A percentile compares a stretch with the other conserved stretches of the same genome.
Conservation (phyloP, 768 basidiomycete species). For the Boletales sp. region DNA sequence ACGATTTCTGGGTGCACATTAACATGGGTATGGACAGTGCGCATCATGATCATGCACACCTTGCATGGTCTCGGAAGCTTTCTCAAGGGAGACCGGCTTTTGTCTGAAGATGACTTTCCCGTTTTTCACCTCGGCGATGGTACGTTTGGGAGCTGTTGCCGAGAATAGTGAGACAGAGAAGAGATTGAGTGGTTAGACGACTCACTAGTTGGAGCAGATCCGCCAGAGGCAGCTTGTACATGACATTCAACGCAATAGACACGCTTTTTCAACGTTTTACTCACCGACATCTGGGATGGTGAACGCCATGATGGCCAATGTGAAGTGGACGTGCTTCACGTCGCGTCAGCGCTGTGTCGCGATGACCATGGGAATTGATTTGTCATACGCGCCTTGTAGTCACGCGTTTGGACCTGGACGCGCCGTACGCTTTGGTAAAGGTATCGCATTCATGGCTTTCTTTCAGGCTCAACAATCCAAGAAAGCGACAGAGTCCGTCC, state of each 20-base stretch:
- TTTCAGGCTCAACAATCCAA: conserved; percentile 50
- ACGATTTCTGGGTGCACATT: conserved; percentile 56
- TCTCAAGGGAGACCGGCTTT: conserved; percentile 70
- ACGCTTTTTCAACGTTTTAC: conserved; percentile 5
- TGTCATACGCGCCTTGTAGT: conserved; percentile 37
- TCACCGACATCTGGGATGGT: conserved; percentile 14
- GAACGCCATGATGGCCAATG: conserved; percentile 19
- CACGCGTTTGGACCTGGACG: conserved; percentile 54
- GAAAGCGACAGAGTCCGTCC: conserved; percentile 38
- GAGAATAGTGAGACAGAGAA: background rate
- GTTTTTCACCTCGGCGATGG: conserved; percentile 66
- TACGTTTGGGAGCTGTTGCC: conserved; percentile 37
- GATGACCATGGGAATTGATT: conserved; percentile 31
- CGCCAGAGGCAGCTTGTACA: conserved; percentile 10
- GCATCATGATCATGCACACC: conserved; percentile 43
- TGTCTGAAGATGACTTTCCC: conserved; percentile 76
- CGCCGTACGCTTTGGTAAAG: conserved; percentile 29
- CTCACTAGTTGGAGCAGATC: conserved; percentile 17
- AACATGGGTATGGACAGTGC: background rate
- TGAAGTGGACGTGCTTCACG: conserved; percentile 7
- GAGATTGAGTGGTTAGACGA: background rate
- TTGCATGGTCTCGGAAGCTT: conserved; percentile 78
- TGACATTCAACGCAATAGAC: conserved; percentile 1
- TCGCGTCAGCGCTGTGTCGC: conserved; percentile 22
- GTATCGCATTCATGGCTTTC: conserved; percentile 53